A percentile compares a stretch with the other conserved stretches of the same genome.
phyloP scores from a whole-genome alignment of 192 early-diverging fungal genomes.

The Coemansia sp. region DNA sequence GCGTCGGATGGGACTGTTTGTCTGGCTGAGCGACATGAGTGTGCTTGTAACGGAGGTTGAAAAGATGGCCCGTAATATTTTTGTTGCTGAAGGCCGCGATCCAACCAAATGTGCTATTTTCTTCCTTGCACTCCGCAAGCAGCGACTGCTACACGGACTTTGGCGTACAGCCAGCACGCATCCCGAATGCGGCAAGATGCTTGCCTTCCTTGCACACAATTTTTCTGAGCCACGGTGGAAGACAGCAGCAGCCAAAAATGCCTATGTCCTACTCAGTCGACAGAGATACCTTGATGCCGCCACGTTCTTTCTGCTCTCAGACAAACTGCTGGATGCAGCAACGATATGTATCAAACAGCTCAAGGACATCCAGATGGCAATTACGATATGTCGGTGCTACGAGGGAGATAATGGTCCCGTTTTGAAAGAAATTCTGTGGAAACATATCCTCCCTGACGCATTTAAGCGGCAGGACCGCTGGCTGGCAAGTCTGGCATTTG shows the following conservation, averaged over 20 bases:
- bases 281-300: slow-evolving; percentile 93
- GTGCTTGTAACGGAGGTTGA: slow-evolving; percentile 72
- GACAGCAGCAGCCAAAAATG: slow-evolving; percentile 96
- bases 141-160: slow-evolving; percentile 83
- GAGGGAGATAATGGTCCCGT: slow-evolving; percentile 69
- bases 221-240: slow-evolving; percentile 88
- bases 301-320: slow-evolving; percentile 91
- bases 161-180: slow-evolving; percentile 85
- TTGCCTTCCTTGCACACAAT: slow-evolving; percentile 89
- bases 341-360: slow-evolving; percentile 90
- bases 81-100: slow-evolving; percentile 71
- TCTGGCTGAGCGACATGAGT: slow-evolving; percentile 79
- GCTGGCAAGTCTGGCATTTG: slow-evolving; percentile 47
- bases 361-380: slow-evolving; percentile 88
- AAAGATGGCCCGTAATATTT: slow-evolving; percentile 86
- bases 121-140: slow-evolving; percentile 87
- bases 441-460: slow-evolving; percentile 38
- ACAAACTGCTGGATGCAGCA: slow-evolving; percentile 84
- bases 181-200: slow-evolving; percentile 83
- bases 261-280: slow-evolving; percentile 93
- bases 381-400: slow-evolving; percentile 85
- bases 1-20: slow-evolving; percentile 74
- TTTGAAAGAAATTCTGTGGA: slow-evolving; percentile 37
- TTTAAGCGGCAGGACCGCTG: slow-evolving; percentile 40
- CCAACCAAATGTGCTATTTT: slow-evolving; percentile 84